Evolutionary conservation across 2,329 filamentous ascomycete genomes (phyloP).

Genomic region (Triangularia verruculosa): DNA sequence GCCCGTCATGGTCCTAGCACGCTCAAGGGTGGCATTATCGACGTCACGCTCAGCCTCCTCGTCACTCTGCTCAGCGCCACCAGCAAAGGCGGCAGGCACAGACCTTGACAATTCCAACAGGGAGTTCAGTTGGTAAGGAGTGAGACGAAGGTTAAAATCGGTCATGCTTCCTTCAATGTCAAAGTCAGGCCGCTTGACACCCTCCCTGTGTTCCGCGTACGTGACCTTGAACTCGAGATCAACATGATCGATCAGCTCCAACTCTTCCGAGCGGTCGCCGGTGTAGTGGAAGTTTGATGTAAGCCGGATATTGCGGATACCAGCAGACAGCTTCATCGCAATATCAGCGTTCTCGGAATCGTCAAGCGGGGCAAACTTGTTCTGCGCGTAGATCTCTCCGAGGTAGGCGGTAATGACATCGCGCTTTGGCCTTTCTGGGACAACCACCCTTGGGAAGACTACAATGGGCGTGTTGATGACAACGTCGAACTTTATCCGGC

Average conservation of each 20-base stretch:
- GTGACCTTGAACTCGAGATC: conserved; percentile 91
- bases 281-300: conserved; percentile 86
- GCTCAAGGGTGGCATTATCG: conserved; percentile 52
- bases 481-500: conserved; percentile 90
- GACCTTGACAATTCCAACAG: conserved; percentile 82
- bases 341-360: conserved; percentile 70
- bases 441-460: conserved; percentile 80
- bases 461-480: conserved; percentile 93
- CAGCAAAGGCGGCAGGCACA: conserved; percentile 81
- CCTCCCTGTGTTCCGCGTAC: conserved; percentile 79
- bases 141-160: conserved; percentile 84
- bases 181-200: conserved; percentile 78
- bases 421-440: conserved; percentile 65
- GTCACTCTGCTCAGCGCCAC: conserved; percentile 67
- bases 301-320: conserved; percentile 86
- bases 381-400: conserved; percentile 95
- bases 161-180: conserved; percentile 92
- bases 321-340: conserved; percentile 85
- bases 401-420: conserved; percentile 90
- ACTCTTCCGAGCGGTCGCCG: conserved; percentile 69
- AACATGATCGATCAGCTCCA: conserved; percentile 96
- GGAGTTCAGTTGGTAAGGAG: conserved; percentile 87
- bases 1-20: conserved; percentile 44
- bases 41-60: conserved; percentile 74
- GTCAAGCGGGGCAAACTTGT: conserved; percentile 82